Base-by-base conservation (phyloP, 2,329 filamentous ascomycete species). In the Aspergillus tamarii region DNA sequence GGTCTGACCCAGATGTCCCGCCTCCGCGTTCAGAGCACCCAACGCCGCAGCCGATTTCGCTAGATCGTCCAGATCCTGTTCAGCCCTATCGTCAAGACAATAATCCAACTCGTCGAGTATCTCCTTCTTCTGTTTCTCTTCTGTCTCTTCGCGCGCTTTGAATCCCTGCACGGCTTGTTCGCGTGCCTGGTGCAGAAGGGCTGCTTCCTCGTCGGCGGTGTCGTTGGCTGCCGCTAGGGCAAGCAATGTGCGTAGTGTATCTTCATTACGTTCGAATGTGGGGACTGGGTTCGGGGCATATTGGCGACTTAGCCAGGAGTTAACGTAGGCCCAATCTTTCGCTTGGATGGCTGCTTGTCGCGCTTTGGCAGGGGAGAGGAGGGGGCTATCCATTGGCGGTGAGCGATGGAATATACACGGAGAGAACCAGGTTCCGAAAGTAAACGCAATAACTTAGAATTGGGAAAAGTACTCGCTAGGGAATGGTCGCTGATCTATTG, bases 281-380 rank as follows among this genome's bases (percentile, higher is more conserved):
- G 93, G 93, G 0, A 89, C 81, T 0, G 84, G 76, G 53, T 85
- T 86, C 34, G 87, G 85, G 52, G 84, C 84, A 69, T 91, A 91
- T 73, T 91, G 91, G 64, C 86, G 84, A 53, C 84, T 83, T 12
- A 97, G 87, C 94, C 94, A 98, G 70, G 84, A 83, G 78, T 96
- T 93, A 69, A 97, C 86, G 69, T 91, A 93, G 61, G 89, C 89
- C 94, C 94, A 98, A 79, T 97, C 94, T 74, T 94, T 94, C 54
- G 93, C 91, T 66, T 91, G 89, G 14, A 91, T 91, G 66, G 91
- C 91, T 69, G 92, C 91, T 65, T 91, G 89, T 64, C 92, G 90
- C 26, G 86, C 86, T 76, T 88, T 88, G 8, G 85, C 85, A 7
- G 87, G 87, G 3, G 87, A 89, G 68, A 87, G 84, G 52, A 88